Evolutionary conservation across 345 rosid species (phyloP), one percentile per base, ranked within the genome.

Genomic region (Ceriops decandra): DNA sequence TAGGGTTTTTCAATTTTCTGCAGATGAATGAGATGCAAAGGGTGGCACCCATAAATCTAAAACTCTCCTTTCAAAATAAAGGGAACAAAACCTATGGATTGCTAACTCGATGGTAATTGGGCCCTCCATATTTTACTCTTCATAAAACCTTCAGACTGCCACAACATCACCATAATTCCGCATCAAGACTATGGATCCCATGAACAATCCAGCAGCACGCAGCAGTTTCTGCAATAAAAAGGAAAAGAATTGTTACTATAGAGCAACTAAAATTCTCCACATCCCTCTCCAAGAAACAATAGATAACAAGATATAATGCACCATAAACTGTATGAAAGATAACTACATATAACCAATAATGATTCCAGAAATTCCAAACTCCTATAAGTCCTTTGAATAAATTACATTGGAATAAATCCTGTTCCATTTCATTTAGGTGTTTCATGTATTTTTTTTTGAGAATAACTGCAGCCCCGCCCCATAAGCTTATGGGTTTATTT

Each of bases 111-210:
- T 60, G 3, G 82, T 3, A 13, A 42, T 2, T 13, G 49, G 49
- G 49, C 4, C 49, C 49, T 42, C 49, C 49, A 42, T 42, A 13
- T 15, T 13, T 11, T 27, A 36, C 17, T 13, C 17, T 21, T 31
- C n/a, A 58, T 72, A 31, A 35, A 15, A 6, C n/a, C 68, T 62
- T 85, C 75, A 91, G 62, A 90, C 67, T 8, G 88, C 89, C 96
- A 93, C 89, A 32, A 84, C 90, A 71, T 92, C 96, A n/a, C 98
- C 98, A 69, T 73, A 93, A 73, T 70, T 85, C 73, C 95, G 85
- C 98, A 93, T 90, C 54, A 93, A 77, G 66, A 90, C 72, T 66
- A 93, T 77, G 22, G 96, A 87, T 74, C 92, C 96, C 7, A 80
- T 92, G 76, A 93, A 93, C 54, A 88, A 4, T 17, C 95, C 97